Conservation (phyloP, 257 asterid genomes). For the Orobanche coerulescens region DNA sequence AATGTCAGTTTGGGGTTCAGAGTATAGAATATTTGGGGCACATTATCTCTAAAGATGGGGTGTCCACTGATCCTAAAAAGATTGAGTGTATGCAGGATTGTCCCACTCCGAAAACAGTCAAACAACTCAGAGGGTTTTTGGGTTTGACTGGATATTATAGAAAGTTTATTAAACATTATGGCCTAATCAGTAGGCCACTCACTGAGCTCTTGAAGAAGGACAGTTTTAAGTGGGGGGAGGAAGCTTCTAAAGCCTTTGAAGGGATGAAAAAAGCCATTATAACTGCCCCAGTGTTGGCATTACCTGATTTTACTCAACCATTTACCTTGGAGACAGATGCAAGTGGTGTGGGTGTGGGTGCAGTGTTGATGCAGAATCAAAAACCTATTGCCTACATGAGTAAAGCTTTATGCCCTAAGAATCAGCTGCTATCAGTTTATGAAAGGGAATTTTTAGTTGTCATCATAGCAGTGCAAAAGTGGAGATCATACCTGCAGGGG, state of each 20-base stretch:
- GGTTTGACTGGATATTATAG: no score
- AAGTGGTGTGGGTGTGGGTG: neutral
- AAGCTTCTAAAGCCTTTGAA: neutral
- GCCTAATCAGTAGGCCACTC: no score
- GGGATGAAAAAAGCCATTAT: neutral
- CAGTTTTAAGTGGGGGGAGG: neutral
- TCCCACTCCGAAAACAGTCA: neutral
- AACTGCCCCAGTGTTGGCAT: neutral
- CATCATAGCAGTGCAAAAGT: neutral
- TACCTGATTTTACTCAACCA: neutral
- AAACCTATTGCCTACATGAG: neutral
- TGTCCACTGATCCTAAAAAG: neutral
- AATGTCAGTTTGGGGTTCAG: neutral
- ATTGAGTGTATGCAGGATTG: neutral
- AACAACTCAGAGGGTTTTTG: neutral
- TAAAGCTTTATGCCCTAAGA: no score
- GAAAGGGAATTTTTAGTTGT: neutral
- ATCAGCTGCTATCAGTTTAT: neutral
- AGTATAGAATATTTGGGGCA: neutral
- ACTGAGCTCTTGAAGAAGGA: neutral
- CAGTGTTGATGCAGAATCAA: neutral
- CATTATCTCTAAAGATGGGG: neutral
- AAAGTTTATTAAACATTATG: neutral
- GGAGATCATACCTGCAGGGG: neutral
- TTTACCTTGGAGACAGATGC: no score